Evolutionary conservation across 805 yeast genomes (phyloP).

Genomic region (Grigorovia humatica): DNA sequence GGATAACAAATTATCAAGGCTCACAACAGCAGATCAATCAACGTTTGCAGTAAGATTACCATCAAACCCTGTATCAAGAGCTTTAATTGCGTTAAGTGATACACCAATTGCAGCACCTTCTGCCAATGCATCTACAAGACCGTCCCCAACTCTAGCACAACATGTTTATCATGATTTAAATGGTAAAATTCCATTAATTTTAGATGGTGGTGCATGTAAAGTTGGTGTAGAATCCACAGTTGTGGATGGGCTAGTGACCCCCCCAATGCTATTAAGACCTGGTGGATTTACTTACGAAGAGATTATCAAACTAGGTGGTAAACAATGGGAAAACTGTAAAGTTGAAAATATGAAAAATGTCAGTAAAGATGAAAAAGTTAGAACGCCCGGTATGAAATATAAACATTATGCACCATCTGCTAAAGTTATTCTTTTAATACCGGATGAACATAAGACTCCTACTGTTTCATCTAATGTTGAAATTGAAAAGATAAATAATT

Average conservation of each 20-base stretch:
- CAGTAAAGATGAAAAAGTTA: conserved; percentile 54
- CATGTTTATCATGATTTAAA: conserved; percentile 78
- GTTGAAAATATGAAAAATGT: conserved; percentile 55
- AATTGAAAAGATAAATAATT: conserved; percentile 15
- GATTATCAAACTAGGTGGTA: conserved; percentile 56
- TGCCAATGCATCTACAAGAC: conserved; percentile 92
- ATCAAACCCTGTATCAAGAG: conserved; percentile 77
- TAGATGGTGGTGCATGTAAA: conserved; percentile 83
- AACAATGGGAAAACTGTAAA: conserved; percentile 50
- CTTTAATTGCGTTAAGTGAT: conserved; percentile 73
- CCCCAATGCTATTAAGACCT: conserved; percentile 86
- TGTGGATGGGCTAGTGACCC: conserved; percentile 73
- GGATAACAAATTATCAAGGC: conserved; percentile 43
- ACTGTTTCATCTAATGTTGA: conserved; percentile 19
- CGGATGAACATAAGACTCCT: conserved; percentile 30
- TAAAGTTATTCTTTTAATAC: conserved; percentile 55
- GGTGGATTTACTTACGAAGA: conserved; percentile 87
- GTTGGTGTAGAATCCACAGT: conserved; percentile 95
- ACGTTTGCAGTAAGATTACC: conserved; percentile 94
- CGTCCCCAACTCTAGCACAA: conserved; percentile 81
- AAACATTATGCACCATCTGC: conserved; percentile 91
- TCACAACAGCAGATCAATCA: conserved; percentile 77
- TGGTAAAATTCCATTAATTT: conserved; percentile 68
- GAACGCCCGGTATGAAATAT: conserved; percentile 98
- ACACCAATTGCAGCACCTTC: conserved; percentile 95